Percentiles rank a stretch among this genome's conserved stretches.
Conservation (phyloP, 768 basidiomycete species). For the Suillus americanus region DNA sequence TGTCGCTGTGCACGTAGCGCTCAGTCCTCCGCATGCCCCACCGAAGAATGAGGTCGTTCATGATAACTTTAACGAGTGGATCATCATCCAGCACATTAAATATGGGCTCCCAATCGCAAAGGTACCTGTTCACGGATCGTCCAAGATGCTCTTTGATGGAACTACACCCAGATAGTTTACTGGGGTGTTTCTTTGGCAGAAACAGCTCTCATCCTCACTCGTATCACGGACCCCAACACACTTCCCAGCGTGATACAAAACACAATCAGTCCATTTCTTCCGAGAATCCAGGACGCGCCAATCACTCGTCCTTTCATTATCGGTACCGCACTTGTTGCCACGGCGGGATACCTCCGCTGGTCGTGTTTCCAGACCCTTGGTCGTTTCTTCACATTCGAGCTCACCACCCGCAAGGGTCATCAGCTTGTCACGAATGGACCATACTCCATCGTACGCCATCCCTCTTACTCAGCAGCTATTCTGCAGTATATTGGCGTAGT, state of each 20-base stretch:
- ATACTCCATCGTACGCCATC: conserved; percentile 31
- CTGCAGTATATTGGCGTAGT: conserved; percentile 10
- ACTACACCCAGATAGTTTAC: conserved; percentile 3
- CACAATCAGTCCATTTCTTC: conserved; percentile 1
- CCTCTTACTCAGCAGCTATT: conserved; percentile 23
- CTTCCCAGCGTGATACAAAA: conserved; percentile 1
- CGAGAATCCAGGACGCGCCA: background rate
- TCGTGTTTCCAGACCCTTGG: conserved; percentile 27
- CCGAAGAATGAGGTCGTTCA: conserved; percentile 32
- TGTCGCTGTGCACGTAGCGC: conserved; percentile 39
- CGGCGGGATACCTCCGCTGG: conserved; percentile 23
- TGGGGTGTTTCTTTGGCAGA: conserved; percentile 5
- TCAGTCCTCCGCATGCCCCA: conserved; percentile 47
- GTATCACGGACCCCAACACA: background rate
- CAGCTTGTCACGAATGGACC: conserved; percentile 29
- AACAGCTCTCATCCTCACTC: background rate
- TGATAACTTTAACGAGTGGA: conserved; percentile 3
- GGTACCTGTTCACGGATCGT: background rate
- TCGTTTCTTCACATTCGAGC: conserved; percentile 28
- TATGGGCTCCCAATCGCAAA: background rate
- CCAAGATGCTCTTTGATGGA: background rate
- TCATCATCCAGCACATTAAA: background rate
- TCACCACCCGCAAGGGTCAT: conserved; percentile 23
- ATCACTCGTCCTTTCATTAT: conserved; percentile 16
- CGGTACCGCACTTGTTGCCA: conserved; percentile 17